Evolutionary conservation across 129 eudicot species (phyloP).

Genomic region (Tagetes erecta): DNA sequence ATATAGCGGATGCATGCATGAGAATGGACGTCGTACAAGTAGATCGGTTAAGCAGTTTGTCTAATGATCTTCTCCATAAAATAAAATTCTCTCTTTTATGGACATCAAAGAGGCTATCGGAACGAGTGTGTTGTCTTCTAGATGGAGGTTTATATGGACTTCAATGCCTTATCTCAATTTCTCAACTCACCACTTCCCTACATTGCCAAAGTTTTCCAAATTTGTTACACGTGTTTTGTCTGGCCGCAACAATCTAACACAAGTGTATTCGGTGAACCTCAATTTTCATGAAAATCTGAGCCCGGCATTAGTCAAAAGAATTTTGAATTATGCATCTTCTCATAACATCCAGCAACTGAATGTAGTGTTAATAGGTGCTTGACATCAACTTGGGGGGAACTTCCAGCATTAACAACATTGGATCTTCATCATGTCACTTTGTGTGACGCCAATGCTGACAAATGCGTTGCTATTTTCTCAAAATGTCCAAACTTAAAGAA

Average conservation of each 20-base stretch:
- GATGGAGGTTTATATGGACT: conserved; percentile 21
- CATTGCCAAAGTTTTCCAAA: no score
- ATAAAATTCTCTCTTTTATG: conserved; percentile 19
- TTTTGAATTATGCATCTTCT: conserved; percentile 2
- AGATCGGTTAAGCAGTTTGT: conserved; percentile 28
- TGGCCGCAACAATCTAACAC: background rate
- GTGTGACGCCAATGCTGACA: background rate
- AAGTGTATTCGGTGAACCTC: conserved; percentile 5
- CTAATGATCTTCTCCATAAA: conserved; percentile 11
- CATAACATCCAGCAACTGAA: conserved; percentile 21
- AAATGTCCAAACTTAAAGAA: conserved; percentile 15
- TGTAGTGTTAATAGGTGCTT: no score
- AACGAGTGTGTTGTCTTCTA: background rate
- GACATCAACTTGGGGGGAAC: conserved; percentile 14
- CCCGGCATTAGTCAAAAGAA: background rate
- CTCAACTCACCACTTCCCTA: background rate
- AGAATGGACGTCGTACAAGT: background rate
- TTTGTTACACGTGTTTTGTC: background rate
- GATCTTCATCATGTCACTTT: background rate
- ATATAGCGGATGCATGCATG: background rate
- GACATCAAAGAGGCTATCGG: background rate
- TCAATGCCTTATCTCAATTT: conserved; percentile 20
- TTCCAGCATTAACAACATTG: conserved; percentile 15
- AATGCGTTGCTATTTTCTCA: conserved; percentile 15
- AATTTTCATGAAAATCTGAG: background rate